A percentile compares a stretch with the other conserved stretches of the same genome.
These are phyloP conservation scores for Acacia acuminata DNA, from an alignment of 306 rosid species.

Conservation along the genomic window DNA sequence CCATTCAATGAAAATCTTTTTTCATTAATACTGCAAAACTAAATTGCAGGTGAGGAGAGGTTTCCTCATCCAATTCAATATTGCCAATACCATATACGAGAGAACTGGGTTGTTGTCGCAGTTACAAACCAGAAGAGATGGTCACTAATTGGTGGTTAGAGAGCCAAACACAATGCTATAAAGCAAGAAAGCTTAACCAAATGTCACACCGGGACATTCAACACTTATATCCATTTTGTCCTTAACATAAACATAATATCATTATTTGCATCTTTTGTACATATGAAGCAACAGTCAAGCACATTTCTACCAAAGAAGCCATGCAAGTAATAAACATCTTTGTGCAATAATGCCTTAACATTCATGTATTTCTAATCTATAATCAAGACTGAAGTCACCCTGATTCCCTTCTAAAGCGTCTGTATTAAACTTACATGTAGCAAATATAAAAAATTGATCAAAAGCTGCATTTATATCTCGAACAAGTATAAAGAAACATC, in stretches of 20 bases:
- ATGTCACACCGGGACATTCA: too few species aligned
- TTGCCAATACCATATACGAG: too few species aligned
- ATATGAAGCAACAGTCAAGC: background rate
- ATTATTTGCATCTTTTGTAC: constrained; percentile 14
- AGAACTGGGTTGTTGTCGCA: too few species aligned
- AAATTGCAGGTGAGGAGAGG: too few species aligned
- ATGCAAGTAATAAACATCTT: background rate
- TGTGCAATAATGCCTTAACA: background rate
- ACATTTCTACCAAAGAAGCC: constrained; percentile 9
- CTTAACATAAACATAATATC: constrained; percentile 1
- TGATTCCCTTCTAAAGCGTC: background rate
- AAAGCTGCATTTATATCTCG: background rate
- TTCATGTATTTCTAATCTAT: background rate
- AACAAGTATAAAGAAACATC: background rate
- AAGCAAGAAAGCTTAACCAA: too few species aligned
- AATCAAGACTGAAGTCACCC: background rate
- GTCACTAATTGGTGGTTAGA: too few species aligned
- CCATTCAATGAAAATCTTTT: too few species aligned
- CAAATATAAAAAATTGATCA: background rate
- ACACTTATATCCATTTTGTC: too few species aligned
- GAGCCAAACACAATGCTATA: too few species aligned
- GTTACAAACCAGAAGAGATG: too few species aligned
- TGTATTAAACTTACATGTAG: background rate
- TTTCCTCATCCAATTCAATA: too few species aligned
- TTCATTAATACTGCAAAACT: too few species aligned